Evolutionary conservation across 1,139 yeast species (phyloP).

Genomic region (Suhomyces taliae): DNA sequence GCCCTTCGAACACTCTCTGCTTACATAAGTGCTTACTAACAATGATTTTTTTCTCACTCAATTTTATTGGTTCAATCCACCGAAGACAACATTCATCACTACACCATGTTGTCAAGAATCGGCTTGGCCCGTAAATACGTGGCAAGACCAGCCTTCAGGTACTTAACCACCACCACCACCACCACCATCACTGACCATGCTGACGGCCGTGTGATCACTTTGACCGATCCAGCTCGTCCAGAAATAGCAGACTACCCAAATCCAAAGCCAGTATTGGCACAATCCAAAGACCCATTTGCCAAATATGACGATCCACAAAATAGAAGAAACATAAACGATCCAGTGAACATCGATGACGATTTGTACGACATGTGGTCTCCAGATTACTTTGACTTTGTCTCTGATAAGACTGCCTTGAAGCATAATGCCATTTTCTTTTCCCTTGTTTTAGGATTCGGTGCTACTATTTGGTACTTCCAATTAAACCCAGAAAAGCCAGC

Average conservation of each 20-base stretch:
- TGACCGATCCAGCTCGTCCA: constrained; percentile 47
- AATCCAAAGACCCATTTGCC: constrained; percentile 64
- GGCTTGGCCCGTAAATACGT: constrained; percentile 21
- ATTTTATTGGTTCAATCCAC: constrained; percentile 24
- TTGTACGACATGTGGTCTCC: constrained; percentile 86
- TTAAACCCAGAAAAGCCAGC: constrained; percentile 77
- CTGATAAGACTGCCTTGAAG: constrained; percentile 61
- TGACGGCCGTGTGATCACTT: constrained; percentile 41
- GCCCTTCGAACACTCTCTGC: neutral
- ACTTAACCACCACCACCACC: constrained; percentile 37
- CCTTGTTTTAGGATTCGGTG: constrained; percentile 54
- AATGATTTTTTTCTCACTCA: constrained; percentile 8
- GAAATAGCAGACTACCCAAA: constrained; percentile 48
- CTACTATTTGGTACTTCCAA: constrained; percentile 52
- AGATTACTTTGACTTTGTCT: constrained; percentile 63
- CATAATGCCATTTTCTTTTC: constrained; percentile 56
- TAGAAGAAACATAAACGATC: constrained; percentile 76
- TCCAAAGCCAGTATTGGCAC: constrained; percentile 52
- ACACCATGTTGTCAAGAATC: constrained; percentile 30
- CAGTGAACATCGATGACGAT: constrained; percentile 70
- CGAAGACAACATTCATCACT: constrained; percentile 2
- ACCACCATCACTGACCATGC: constrained; percentile 44
- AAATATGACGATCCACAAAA: constrained; percentile 82
- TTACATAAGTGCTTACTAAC: constrained; percentile 5
- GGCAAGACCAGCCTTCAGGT: constrained; percentile 20